Conservation (phyloP, 805 yeast genomes). For the Yamadazyma paraphyllophila region DNA sequence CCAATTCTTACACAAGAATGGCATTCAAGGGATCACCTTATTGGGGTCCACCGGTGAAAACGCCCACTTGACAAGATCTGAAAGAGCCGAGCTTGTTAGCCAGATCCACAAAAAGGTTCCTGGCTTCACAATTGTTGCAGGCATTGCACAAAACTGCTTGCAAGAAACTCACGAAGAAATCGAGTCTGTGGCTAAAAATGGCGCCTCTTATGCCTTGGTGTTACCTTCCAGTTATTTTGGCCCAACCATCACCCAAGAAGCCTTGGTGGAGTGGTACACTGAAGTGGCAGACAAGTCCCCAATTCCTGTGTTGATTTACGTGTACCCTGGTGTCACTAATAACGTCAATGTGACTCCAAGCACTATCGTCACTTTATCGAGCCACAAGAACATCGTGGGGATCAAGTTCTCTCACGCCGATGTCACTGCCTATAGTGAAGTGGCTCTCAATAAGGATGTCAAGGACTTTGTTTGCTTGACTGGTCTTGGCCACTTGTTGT, state of each 20-base stretch:
- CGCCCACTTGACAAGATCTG: slow-evolving; percentile 47
- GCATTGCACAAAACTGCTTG: slow-evolving; percentile 47
- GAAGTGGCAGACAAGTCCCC: slow-evolving; percentile 42
- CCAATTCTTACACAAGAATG: slow-evolving; percentile 38
- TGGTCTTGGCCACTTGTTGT: slow-evolving; percentile 51
- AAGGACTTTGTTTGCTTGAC: slow-evolving; percentile 45
- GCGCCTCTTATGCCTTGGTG: slow-evolving; percentile 39
- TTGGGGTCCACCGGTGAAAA: slow-evolving; percentile 59
- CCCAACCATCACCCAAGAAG: slow-evolving; percentile 42
- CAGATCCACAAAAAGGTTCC: slow-evolving; percentile 36
- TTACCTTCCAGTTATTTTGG: slow-evolving; percentile 52
- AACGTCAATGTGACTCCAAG: slow-evolving; percentile 34
- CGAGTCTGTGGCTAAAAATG: slow-evolving; percentile 32
- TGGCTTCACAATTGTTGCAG: slow-evolving; percentile 45
- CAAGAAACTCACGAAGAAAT: slow-evolving; percentile 45
- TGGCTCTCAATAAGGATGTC: slow-evolving; percentile 43
- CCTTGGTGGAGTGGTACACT: slow-evolving; percentile 44
- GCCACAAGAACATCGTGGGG: slow-evolving; percentile 49
- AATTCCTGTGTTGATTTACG: slow-evolving; percentile 45
- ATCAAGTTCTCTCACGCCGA: slow-evolving; percentile 53
- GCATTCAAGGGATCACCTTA: slow-evolving; percentile 48
- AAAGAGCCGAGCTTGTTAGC: slow-evolving; percentile 36
- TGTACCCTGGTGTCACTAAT: slow-evolving; percentile 52
- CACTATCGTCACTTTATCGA: slow-evolving; percentile 41
- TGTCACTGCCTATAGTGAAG: slow-evolving; percentile 44